phyloP scores from a whole-genome alignment of 31 red algal genomes.

The Porphyra umbilicalis region DNA sequence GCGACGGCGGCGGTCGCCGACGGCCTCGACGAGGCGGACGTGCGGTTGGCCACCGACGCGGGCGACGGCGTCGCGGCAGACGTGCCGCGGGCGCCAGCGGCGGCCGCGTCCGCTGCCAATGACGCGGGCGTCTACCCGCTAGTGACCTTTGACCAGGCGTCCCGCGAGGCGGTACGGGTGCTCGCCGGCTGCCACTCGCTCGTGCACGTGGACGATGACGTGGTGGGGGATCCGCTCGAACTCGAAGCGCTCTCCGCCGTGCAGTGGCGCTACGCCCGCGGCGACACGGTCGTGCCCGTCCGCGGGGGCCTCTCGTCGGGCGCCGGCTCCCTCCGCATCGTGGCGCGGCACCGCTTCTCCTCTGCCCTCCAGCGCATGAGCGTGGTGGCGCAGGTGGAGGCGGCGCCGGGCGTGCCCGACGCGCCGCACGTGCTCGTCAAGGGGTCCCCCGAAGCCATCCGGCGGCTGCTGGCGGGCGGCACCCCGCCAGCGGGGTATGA shows the following conservation, averaged over 20 bases:
- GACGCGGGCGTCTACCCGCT: conserved; percentile 10
- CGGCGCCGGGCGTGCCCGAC: conserved; percentile 4
- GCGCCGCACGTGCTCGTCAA: conserved; percentile 65
- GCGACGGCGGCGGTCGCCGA: background rate
- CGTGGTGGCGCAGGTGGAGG: conserved; percentile 55
- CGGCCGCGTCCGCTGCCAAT: background rate
- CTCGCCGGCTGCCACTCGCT: conserved; percentile 89
- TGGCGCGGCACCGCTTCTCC: conserved; percentile 71
- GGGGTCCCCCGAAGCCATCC: conserved; percentile 89
- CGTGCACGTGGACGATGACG: conserved; percentile 56
- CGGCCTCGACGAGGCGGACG: background rate
- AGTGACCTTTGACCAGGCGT: conserved; percentile 26
- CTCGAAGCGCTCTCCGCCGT: conserved; percentile 56
- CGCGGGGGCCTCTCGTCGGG: conserved; percentile 34
- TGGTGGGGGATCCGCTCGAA: conserved; percentile 93
- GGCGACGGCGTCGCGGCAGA: background rate
- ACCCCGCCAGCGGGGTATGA: conserved; percentile 51
- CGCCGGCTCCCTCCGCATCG: conserved; percentile 36
- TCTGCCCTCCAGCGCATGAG: conserved; percentile 95
- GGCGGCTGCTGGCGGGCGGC: conserved; percentile 35
- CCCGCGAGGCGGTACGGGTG: conserved; percentile 57
- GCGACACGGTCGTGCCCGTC: conserved; percentile 26
- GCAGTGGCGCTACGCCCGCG: conserved; percentile 45
- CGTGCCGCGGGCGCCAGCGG: background rate
- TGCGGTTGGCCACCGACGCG: background rate